Conservation (phyloP, 1,284 basidiomycete genomes). For the Rhodotorula sp. region DNA sequence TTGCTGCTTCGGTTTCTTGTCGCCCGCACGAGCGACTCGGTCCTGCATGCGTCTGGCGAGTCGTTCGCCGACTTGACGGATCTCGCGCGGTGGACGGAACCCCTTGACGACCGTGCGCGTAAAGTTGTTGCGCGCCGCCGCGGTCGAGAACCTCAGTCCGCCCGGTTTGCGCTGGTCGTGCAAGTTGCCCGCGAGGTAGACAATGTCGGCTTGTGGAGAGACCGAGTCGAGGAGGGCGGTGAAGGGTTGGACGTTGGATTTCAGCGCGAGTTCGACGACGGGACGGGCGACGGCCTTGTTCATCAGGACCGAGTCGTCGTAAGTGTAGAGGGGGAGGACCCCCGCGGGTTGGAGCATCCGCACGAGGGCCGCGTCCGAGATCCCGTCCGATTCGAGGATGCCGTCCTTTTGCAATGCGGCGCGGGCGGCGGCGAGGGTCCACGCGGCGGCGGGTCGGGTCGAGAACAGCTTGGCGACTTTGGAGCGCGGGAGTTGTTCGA, state of each 20-base stretch:
- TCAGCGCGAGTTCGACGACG: slow-evolving; percentile 49
- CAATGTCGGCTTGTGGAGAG: slow-evolving; percentile 39
- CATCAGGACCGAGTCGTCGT: slow-evolving; percentile 42
- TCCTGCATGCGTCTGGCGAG: slow-evolving; percentile 51
- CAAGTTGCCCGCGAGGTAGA: slow-evolving; percentile 53
- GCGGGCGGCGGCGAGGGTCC: slow-evolving; percentile 47
- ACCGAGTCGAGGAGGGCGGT: slow-evolving; percentile 46
- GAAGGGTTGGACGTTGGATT: slow-evolving; percentile 49
- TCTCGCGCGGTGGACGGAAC: slow-evolving; percentile 47
- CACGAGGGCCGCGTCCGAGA: slow-evolving; percentile 43
- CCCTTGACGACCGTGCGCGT: slow-evolving; percentile 50
- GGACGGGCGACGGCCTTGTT: slow-evolving; percentile 54
- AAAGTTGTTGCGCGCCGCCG: slow-evolving; percentile 47
- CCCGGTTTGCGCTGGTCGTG: slow-evolving; percentile 54
- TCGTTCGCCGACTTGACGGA: slow-evolving; percentile 49
- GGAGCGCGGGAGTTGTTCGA: slow-evolving; percentile 1
- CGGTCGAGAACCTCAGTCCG: slow-evolving; percentile 52
- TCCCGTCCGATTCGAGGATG: slow-evolving; percentile 50
- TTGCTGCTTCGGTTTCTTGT: slow-evolving; percentile 21
- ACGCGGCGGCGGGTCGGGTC: slow-evolving; percentile 21
- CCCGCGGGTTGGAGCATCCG: background rate
- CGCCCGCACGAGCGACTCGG: slow-evolving; percentile 31
- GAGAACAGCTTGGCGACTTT: too few relatives aligned
- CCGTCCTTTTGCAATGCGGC: slow-evolving; percentile 50
- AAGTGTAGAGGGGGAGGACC: slow-evolving; percentile 1